Conservation (phyloP, 352 stramenopile species). For the Pythium periplocum region DNA sequence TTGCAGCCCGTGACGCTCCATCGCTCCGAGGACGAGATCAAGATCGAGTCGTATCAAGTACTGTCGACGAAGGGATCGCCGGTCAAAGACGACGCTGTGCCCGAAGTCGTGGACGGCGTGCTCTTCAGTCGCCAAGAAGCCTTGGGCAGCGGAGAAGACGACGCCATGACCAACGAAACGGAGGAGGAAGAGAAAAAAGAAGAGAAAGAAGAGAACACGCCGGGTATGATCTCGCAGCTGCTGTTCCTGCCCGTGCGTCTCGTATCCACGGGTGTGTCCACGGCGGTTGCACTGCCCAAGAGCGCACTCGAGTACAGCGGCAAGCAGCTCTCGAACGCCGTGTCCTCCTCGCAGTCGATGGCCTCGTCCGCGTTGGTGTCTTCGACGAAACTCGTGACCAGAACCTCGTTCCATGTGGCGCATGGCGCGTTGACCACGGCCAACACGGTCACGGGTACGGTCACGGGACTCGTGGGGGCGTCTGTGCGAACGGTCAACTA, state of each 20-base stretch:
- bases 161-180: not conserved
- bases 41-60: no score
- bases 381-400: slow-evolving; percentile 36
- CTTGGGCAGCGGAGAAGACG: not conserved
- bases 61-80: not conserved
- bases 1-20: no score
- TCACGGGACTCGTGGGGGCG: slow-evolving; percentile 49
- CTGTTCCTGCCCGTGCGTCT: slow-evolving; percentile 57
- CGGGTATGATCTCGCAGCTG: slow-evolving; percentile 40
- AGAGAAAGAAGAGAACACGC: not conserved
- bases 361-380: slow-evolving; percentile 55
- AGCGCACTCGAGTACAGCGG: slow-evolving; percentile 48
- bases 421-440: slow-evolving; percentile 39
- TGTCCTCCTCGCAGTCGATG: slow-evolving; percentile 52
- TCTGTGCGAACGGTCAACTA: slow-evolving; percentile 49
- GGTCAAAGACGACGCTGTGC: not conserved
- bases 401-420: slow-evolving; percentile 51
- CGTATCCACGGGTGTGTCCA: slow-evolving; percentile 51
- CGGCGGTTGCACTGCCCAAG: slow-evolving; percentile 43
- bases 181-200: no score
- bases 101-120: not conserved
- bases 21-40: no score
- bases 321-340: slow-evolving; percentile 45
- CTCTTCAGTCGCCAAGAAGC: not conserved
- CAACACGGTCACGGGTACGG: slow-evolving; percentile 41